Evolutionary conservation across 495 filamentous ascomycete genomes (phyloP).

Genomic region (Neurospora cerealis): DNA sequence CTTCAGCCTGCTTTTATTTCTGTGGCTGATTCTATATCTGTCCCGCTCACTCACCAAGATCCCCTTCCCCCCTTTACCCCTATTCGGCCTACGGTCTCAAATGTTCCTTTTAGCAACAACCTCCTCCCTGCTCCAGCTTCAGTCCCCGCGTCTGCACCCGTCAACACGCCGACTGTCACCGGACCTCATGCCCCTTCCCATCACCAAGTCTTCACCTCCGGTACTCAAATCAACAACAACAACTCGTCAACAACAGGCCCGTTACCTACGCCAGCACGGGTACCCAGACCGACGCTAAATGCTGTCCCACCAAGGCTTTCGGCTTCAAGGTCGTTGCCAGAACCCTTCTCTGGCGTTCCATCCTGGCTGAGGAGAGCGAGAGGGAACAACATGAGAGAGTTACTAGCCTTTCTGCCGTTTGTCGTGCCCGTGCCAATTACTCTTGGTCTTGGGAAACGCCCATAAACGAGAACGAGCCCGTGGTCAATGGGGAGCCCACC

Average conservation of each 20-base stretch:
- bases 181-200: not conserved
- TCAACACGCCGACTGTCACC: not conserved
- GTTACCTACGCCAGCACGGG: not conserved
- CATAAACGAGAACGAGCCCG: not conserved
- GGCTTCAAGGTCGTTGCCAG: not conserved
- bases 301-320: not conserved
- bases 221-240: not conserved
- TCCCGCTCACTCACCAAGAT: not conserved
- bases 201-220: not conserved
- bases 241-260: not conserved
- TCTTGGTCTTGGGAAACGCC: not conserved
- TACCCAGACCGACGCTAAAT: not conserved
- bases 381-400: not conserved
- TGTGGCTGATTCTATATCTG: not conserved
- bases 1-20: not conserved
- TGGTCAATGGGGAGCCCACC: not conserved
- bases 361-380: not conserved
- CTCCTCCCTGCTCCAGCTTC: not conserved
- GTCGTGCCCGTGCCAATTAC: not conserved
- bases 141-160: not conserved
- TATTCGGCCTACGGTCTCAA: not conserved
- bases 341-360: not conserved
- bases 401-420: not conserved
- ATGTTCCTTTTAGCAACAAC: too few species aligned
- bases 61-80: not conserved